Evolutionary conservation across 257 asterid genomes (phyloP).

Genomic region (Jacaranda mimosifolia): DNA sequence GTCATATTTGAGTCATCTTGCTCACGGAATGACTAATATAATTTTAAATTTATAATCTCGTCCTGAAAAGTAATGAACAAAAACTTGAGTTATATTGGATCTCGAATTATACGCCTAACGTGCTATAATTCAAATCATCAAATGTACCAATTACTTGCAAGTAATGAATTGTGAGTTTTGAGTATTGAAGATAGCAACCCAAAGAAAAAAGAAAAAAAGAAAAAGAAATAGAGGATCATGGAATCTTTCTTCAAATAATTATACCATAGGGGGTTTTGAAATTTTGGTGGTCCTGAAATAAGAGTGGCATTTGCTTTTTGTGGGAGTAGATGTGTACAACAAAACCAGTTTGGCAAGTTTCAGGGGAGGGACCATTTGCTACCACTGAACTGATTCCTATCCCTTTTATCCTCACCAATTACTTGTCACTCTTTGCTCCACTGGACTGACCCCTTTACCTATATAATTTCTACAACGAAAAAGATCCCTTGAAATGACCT

Average conservation of each 20-base stretch:
- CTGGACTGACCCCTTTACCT: no score
- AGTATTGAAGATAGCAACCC: conserved; percentile 23
- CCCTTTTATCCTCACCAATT: conserved; percentile 26
- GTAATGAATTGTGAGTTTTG: conserved; percentile 30
- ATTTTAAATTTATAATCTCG: no score
- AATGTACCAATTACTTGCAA: conserved; percentile 22
- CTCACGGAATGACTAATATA: no score
- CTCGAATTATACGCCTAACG: not conserved
- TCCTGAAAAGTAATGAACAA: no score
- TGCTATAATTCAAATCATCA: not conserved
- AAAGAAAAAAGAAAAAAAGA: not conserved
- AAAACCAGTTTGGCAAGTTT: conserved; percentile 32
- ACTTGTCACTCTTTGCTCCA: not conserved
- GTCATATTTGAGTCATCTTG: no score
- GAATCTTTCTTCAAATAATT: conserved; percentile 35
- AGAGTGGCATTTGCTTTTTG: conserved; percentile 2
- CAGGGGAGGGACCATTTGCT: conserved; percentile 48
- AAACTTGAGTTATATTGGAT: not conserved
- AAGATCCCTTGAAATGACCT: not conserved
- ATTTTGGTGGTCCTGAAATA: conserved; percentile 36
- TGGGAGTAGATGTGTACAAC: conserved; percentile 35
- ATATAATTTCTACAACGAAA: no score
- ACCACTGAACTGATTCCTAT: conserved; percentile 35
- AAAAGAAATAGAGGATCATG: not conserved
- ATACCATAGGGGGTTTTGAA: conserved; percentile 23